These are phyloP conservation scores for Carpinus viminea DNA, from an alignment of 306 rosid species.

Conservation along the genomic window DNA sequence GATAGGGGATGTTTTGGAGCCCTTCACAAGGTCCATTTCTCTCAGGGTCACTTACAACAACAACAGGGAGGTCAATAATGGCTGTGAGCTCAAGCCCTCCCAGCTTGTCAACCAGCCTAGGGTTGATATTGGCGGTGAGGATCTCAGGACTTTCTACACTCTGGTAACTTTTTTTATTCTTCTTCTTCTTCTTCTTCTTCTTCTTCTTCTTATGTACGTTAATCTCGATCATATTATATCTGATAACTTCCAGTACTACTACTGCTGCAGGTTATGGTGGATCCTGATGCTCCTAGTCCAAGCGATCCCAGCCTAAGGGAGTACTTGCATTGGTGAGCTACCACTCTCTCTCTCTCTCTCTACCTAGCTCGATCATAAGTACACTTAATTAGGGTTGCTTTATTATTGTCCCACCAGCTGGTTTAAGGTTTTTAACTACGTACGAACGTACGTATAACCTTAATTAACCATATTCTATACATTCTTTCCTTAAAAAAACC, in stretches of 20 bases:
- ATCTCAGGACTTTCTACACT: slow-evolving; percentile 61
- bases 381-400: too few species aligned
- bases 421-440: too few species aligned
- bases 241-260: not conserved
- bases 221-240: not conserved
- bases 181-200: not conserved
- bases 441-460: too few species aligned
- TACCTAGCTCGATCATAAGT: too few species aligned
- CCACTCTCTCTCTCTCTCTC: too few species aligned
- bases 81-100: slow-evolving; percentile 59
- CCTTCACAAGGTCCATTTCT: slow-evolving; percentile 42
- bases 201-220: too few species aligned
- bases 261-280: slow-evolving; percentile 51
- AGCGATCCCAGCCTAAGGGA: slow-evolving; percentile 60
- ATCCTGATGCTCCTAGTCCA: slow-evolving; percentile 71
- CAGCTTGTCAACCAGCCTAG: slow-evolving; percentile 50
- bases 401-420: too few species aligned
- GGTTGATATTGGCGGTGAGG: slow-evolving; percentile 54
- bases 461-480: too few species aligned
- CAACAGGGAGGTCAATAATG: slow-evolving; percentile 50
- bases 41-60: slow-evolving; percentile 33
- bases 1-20: slow-evolving; percentile 55
- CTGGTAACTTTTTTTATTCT: slow-evolving; percentile 28
- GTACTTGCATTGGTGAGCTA: slow-evolving; percentile 57
- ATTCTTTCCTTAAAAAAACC: too few species aligned